Evolutionary conservation across 768 basidiomycete genomes (phyloP).

Genomic region (Porpolomopsis calyptriformis): DNA sequence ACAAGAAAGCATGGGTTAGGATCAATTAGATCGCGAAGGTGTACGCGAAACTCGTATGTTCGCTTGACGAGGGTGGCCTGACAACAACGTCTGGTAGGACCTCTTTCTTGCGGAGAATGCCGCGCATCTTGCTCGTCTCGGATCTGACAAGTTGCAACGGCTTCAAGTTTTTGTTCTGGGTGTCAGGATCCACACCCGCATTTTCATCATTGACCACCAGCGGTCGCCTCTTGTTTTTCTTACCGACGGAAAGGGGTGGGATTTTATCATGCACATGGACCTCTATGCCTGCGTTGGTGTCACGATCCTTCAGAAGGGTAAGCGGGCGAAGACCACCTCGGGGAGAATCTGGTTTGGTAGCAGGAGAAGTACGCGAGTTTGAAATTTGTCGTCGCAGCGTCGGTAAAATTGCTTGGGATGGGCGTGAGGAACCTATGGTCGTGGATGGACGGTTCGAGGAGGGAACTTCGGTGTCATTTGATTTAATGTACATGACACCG

Average conservation of each 20-base stretch:
- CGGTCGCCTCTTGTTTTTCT: conserved; percentile 37
- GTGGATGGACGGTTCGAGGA: conserved; percentile 15
- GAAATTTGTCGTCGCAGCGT: conserved; percentile 38
- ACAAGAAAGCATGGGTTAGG: conserved; percentile 6
- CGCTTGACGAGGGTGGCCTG: conserved; percentile 45
- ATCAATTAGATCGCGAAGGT: conserved; percentile 31
- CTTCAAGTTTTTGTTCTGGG: conserved; percentile 41
- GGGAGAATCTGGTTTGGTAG: conserved; percentile 29
- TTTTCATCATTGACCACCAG: conserved; percentile 28
- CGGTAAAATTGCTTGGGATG: conserved; percentile 39
- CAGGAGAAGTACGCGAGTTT: conserved; percentile 16
- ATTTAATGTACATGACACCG: conserved; percentile 56
- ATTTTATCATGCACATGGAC: conserved; percentile 21
- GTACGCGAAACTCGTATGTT: conserved; percentile 35
- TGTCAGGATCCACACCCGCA: conserved; percentile 24
- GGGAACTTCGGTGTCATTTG: conserved; percentile 31
- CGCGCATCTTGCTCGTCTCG: conserved; percentile 55
- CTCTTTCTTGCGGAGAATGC: conserved; percentile 43
- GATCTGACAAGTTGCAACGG: conserved; percentile 49
- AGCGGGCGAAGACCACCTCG: conserved; percentile 47
- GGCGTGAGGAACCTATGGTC: conserved; percentile 23
- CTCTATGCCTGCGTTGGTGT: conserved; percentile 25
- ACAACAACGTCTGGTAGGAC: conserved; percentile 51
- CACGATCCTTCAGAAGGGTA: conserved; percentile 52
- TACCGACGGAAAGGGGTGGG: conserved; percentile 47